Evolutionary conservation across 768 basidiomycete genomes (phyloP).

Genomic region (Chalciporus sphaerocephalus): DNA sequence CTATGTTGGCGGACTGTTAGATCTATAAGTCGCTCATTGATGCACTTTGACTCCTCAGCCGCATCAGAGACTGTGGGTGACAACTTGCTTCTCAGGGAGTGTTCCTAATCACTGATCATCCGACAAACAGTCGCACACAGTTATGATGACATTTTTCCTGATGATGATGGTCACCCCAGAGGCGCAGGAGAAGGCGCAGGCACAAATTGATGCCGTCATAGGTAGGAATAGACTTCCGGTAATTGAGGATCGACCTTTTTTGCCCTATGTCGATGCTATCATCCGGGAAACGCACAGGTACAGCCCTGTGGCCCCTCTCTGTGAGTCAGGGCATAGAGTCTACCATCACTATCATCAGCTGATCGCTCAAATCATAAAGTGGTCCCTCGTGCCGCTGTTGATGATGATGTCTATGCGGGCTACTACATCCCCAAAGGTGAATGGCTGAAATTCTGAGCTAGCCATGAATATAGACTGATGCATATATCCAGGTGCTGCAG

Average conservation of each 20-base stretch:
- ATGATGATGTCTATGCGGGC: constrained; percentile 40
- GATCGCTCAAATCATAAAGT: background rate
- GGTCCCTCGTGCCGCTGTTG: constrained; percentile 27
- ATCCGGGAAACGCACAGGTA: constrained; percentile 3
- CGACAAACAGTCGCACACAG: background rate
- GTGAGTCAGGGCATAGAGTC: constrained; percentile 7
- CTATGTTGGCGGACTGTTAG: background rate
- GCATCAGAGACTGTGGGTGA: constrained; percentile 6
- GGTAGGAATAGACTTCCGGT: constrained; percentile 5
- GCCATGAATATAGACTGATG: background rate
- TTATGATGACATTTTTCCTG: constrained; percentile 8
- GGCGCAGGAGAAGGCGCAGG: constrained; percentile 4
- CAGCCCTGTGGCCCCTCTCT: background rate
- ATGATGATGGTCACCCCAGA: constrained; percentile 10
- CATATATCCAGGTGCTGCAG: background rate
- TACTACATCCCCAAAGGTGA: constrained; percentile 45
- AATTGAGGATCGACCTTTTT: constrained; percentile 3
- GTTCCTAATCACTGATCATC: background rate
- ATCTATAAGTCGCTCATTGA: background rate
- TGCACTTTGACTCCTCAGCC: background rate
- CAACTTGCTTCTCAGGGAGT: background rate
- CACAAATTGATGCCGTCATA: constrained; percentile 5
- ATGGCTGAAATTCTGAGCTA: background rate
- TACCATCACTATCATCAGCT: background rate
- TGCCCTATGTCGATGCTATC: constrained; percentile 11